Evolutionary conservation across 306 rosid genomes (phyloP).

Genomic region (Chamaecrista fasciculata): DNA sequence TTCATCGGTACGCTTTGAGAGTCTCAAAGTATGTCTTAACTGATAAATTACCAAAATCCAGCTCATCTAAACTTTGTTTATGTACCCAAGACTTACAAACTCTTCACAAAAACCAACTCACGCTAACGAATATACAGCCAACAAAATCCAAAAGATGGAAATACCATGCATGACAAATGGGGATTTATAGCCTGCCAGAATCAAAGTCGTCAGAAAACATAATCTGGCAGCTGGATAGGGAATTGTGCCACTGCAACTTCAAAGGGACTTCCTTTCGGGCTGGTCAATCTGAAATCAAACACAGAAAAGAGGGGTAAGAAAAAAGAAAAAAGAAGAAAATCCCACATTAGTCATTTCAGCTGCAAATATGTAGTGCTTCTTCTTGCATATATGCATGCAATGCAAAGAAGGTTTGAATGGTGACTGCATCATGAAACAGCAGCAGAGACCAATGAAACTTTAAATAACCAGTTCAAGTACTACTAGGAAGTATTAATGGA

Average conservation of each 20-base stretch:
- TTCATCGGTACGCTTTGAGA: too few species aligned
- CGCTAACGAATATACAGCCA: neutral
- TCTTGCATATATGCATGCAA: too few species aligned
- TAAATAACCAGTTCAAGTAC: neutral
- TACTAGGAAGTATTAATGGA: neutral
- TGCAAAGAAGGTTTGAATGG: too few species aligned
- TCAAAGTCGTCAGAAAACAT: constrained; percentile 67
- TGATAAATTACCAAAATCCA: too few species aligned
- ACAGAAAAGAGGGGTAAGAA: neutral
- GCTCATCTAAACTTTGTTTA: too few species aligned
- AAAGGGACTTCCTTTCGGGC: constrained; percentile 59
- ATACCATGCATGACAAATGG: constrained; percentile 7
- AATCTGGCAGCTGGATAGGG: constrained; percentile 74
- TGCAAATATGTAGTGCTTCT: neutral
- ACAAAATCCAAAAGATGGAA: constrained; percentile 18
- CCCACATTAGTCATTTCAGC: neutral
- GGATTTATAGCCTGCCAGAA: constrained; percentile 5
- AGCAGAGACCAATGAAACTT: neutral
- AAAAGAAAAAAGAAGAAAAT: too few species aligned
- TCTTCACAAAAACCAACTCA: constrained; percentile 6
- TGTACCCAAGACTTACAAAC: too few species aligned
- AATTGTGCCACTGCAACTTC: constrained; percentile 58
- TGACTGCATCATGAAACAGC: neutral
- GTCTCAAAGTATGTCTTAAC: too few species aligned
- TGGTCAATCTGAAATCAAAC: constrained; percentile 46